Conservation (phyloP, 495 filamentous ascomycete genomes). For the Parachaetomium inaequale region DNA sequence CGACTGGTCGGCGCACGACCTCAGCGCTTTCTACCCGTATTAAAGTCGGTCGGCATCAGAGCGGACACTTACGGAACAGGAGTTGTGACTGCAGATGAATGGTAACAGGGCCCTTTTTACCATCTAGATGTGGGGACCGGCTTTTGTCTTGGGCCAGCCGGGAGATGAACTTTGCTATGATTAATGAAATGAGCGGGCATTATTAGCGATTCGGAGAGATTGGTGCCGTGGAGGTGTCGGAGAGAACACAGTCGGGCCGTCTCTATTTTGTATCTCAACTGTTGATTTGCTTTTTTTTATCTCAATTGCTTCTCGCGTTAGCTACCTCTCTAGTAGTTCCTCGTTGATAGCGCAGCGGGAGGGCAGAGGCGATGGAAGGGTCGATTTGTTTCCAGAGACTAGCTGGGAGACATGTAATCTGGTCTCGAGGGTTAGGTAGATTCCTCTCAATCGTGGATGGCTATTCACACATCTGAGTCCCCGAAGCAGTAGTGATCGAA, state of each 20-base stretch:
- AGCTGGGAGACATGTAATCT: not conserved
- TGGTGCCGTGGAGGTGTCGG: not conserved
- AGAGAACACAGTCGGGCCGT: not conserved
- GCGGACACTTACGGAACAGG: not conserved
- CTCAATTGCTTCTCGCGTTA: constrained; percentile 7
- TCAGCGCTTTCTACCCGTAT: constrained; percentile 29
- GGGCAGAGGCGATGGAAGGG: not conserved
- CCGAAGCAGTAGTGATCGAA: not conserved
- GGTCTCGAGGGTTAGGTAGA: constrained; percentile 8
- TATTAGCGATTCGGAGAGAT: constrained; percentile 4
- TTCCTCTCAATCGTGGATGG: not conserved
- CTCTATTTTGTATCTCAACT: constrained; percentile 16
- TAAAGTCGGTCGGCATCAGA: constrained; percentile 9
- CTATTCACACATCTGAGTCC: not conserved
- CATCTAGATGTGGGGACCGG: not conserved
- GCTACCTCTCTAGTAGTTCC: constrained; percentile 4
- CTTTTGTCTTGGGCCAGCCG: not conserved
- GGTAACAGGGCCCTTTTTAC: not conserved
- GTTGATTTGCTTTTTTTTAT: constrained; percentile 4
- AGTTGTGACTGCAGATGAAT: not conserved
- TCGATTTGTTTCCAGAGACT: constrained; percentile 1
- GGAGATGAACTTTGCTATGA: constrained; percentile 19
- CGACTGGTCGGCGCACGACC: constrained; percentile 43
- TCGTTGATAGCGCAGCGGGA: not conserved
- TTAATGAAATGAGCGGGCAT: constrained; percentile 19